phyloP scores from a whole-genome alignment of 1,139 yeast genomes.

The Hansenula sp. region DNA sequence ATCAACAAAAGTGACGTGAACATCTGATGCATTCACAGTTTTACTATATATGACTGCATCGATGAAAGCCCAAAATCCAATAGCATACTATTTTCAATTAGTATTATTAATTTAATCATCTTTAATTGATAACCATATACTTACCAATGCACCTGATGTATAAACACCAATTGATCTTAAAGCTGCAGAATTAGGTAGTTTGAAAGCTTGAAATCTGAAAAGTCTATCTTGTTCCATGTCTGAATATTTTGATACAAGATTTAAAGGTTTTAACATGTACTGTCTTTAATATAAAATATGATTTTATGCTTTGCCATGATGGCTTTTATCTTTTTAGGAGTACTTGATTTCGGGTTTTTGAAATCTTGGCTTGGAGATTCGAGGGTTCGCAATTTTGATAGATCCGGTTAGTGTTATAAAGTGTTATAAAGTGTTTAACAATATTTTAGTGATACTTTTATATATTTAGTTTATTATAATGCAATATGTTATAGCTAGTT shows the following conservation, averaged over 20 bases:
- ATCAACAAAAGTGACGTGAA: slow-evolving; percentile 87
- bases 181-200: slow-evolving; percentile 64
- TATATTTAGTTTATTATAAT: no score
- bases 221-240: slow-evolving; percentile 28
- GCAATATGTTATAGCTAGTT: background rate
- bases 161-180: slow-evolving; percentile 75
- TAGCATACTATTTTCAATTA: slow-evolving; percentile 52
- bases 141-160: slow-evolving; percentile 58
- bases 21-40: slow-evolving; percentile 78
- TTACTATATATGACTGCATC: slow-evolving; percentile 87
- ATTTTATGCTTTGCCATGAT: background rate
- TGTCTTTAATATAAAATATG: background rate
- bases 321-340: no score
- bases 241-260: background rate
- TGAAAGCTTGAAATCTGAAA: slow-evolving; percentile 54
- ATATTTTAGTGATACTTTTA: no score
- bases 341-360: background rate
- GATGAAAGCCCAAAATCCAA: slow-evolving; percentile 86
- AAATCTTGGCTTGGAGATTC: background rate
- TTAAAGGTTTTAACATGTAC: slow-evolving; percentile 1
- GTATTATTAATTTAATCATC: no score
- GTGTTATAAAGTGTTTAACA: no score
- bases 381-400: background rate
- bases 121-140: no score
- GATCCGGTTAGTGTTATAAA: background rate